Evolutionary conservation across 2,329 filamentous ascomycete species (phyloP).

Genomic region (Aspergillus chevalieri): DNA sequence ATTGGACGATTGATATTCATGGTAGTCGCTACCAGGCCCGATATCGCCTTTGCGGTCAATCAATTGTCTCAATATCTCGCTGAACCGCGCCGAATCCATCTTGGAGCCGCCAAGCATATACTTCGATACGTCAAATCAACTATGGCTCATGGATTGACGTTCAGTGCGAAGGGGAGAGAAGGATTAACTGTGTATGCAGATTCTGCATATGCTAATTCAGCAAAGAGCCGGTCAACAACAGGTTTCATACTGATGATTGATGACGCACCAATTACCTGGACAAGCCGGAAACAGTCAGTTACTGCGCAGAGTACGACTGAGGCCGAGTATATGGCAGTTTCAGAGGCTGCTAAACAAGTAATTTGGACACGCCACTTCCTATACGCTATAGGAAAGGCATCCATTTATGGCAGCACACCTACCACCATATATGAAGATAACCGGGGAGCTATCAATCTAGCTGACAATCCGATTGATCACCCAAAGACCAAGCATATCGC

Average conservation of each 20-base stretch:
- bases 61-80: too few species aligned
- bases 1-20: not conserved
- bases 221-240: not conserved
- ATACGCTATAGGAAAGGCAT: not conserved
- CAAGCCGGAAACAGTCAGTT: not conserved
- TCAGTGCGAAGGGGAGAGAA: too few species aligned
- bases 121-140: too few species aligned
- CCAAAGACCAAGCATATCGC: not conserved
- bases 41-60: not conserved
- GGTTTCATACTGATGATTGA: not conserved
- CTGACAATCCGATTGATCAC: not conserved
- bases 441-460: not conserved
- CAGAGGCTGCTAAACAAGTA: not conserved
- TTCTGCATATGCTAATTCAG: too few species aligned
- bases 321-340: not conserved
- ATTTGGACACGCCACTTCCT: not conserved
- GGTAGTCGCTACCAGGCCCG: not conserved
- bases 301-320: not conserved
- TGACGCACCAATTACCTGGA: not conserved
- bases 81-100: too few species aligned
- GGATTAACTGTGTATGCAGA: too few species aligned
- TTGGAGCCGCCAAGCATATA: too few species aligned
- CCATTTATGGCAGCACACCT: not conserved
- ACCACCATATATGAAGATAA: not conserved
- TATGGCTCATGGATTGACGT: too few species aligned